Percentiles rank a stretch among this genome's conserved stretches.
Conservation (phyloP, 176 grass and related monocot species). For the Olyra latifolia region DNA sequence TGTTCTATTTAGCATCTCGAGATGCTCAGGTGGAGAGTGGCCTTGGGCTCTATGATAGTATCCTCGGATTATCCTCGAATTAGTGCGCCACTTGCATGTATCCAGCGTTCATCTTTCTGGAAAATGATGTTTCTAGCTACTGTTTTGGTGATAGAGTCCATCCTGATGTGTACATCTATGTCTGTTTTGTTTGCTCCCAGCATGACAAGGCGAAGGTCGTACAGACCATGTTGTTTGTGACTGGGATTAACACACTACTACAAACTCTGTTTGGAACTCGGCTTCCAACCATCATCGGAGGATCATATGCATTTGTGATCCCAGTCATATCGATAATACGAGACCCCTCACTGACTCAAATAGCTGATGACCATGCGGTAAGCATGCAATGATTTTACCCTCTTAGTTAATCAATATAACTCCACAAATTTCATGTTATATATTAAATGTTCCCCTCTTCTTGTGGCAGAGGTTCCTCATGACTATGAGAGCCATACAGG, state of each 20-base stretch:
- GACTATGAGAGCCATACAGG: slow-evolving; percentile 82
- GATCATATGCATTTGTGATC: slow-evolving; percentile 75
- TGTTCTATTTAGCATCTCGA: not conserved
- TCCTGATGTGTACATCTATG: slow-evolving; percentile 27
- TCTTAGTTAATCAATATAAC: not conserved
- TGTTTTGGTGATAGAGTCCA: slow-evolving; percentile 1
- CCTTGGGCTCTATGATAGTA: not conserved
- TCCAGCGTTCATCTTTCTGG: not conserved
- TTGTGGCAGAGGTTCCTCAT: slow-evolving; percentile 62
- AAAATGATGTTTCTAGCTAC: not conserved
- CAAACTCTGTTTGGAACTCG: slow-evolving; percentile 80
- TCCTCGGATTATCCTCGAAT: not conserved
- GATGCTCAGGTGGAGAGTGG: not conserved
- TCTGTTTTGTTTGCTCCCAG: slow-evolving; percentile 41
- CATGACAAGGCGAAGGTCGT: slow-evolving; percentile 75
- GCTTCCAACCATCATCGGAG: slow-evolving; percentile 73
- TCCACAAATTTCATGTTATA: slow-evolving; percentile 1
- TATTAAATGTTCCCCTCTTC: not conserved
- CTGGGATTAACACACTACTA: slow-evolving; percentile 80
- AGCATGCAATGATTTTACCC: slow-evolving; percentile 7
- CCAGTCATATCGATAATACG: slow-evolving; percentile 71
- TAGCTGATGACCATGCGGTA: slow-evolving; percentile 64
- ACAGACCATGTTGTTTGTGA: slow-evolving; percentile 77
- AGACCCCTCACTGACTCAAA: slow-evolving; percentile 54
- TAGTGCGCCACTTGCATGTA: not conserved